Evolutionary conservation across 2,329 filamentous ascomycete genomes (phyloP), one percentile per base, ranked within the genome.

Genomic region (Fusarium metavorans): DNA sequence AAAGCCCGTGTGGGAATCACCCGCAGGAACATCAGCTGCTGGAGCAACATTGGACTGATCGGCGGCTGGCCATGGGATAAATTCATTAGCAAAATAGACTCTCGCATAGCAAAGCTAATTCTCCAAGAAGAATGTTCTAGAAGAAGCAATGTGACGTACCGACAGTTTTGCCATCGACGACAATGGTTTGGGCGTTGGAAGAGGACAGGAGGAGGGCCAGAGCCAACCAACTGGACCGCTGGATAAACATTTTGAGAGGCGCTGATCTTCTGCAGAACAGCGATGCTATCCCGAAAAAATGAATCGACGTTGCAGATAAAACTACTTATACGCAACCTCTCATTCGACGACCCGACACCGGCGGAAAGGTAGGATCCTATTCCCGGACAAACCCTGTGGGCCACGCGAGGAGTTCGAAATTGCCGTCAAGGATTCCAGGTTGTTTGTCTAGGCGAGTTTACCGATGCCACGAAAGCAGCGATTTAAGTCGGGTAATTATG

Each of bases 141-240:
- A 25, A 48, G 43, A 48, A 25, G 16, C 18, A 27, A 11, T 13
- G 35, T 32, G 27, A 66, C 76, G 58, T 63, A 78, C 77, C 62
- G 35, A 78, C 57, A 35, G 70, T 70, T 59, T 75, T 52, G 48
- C 71, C 73, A 45, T 76, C 52, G 25, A 77, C 66, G 27, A 39
- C 67, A 48, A 78, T 72, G 25, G 76, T 78, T 66, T 78, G 77
- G n/a, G 76, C 77, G 32, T 63, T 67, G 30, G 68, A 56, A 16
- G 59, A 62, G 9, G 56, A 57, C 25, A 67, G 13, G 30, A 71
- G 62, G 23, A 70, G 67, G 60, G 57, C 64, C 23, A 66, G 16
- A 10, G 64, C 61, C 45, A 62, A 43, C 68, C 65, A 68, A 54
- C 60, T 18, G 6, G 60, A 71, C 34, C 18, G 39, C 50, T 34